Conservation (phyloP, 1,284 basidiomycete species). For the Ustilago nuda region DNA sequence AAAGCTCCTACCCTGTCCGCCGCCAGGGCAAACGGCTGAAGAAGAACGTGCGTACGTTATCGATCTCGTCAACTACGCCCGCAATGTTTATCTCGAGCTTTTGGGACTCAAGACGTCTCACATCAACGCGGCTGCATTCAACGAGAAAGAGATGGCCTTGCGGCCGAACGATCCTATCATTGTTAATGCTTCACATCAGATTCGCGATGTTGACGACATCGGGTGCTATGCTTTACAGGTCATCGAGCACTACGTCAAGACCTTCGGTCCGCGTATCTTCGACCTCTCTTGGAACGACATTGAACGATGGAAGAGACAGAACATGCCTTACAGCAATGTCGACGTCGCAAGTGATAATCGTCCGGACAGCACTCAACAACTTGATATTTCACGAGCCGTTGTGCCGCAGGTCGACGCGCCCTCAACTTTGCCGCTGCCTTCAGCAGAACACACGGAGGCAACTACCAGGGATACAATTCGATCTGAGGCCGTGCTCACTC, state of each 20-base stretch:
- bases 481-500: neutral
- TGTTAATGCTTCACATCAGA: neutral
- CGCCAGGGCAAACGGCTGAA: no score
- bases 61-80: slow-evolving; percentile 2
- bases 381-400: neutral
- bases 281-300: slow-evolving; percentile 8
- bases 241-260: neutral
- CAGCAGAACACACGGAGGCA: neutral
- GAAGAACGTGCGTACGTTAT: no score
- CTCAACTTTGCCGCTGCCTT: neutral
- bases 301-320: slow-evolving; percentile 9
- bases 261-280: slow-evolving; percentile 10
- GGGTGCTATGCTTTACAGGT: neutral
- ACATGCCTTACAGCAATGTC: neutral
- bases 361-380: neutral
- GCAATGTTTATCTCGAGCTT: neutral
- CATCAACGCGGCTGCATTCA: neutral
- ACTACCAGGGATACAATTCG: no score
- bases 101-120: neutral
- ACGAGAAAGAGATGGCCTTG: slow-evolving; percentile 2
- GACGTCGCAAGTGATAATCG: neutral
- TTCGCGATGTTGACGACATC: slow-evolving; percentile 4
- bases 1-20: no score
- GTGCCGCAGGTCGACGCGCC: neutral
- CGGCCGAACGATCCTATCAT: neutral